Base-by-base conservation (phyloP, 148 eudicot genomes). In the Rhododendron ovatum region DNA sequence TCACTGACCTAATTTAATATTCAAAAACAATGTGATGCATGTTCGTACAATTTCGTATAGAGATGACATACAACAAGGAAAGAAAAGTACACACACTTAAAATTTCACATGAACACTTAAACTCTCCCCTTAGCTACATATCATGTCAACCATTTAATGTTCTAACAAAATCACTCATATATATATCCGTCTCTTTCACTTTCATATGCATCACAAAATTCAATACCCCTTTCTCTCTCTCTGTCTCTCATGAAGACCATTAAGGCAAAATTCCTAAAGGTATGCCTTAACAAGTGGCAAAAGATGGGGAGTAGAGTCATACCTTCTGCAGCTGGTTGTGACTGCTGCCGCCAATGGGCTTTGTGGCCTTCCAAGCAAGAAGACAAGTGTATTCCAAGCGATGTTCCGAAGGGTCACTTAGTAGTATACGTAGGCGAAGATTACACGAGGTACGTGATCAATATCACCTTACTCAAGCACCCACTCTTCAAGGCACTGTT, bases 371-470 rank as follows among this genome's bases (percentile, higher is more conserved):
- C 77, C 39, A 71, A 12, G 48, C 81, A 85, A 53, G 86, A 88
- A 43, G 83, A 90, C 51, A 79, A 85, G 82, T 33, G 45, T 24
- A 93, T 94, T 43, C 99, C 99, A 0, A 91, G 90, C 83, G 98
- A 95, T 82, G 99, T 96, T 48, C 99, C 99, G 0, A 95, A 91
- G 90, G 99, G 99, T 71, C 99, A 96, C 83, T 78, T 92, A 94
- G 99, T 92, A 45, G 95, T 96, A 7, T 96, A 96, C 75, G 94
- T 96, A 8, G 99, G 99, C 0, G 86, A 93, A 85, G 86, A 90
- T 74, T 91, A 88, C 47, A 91, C 86, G 89, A 95, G 99, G 87
- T 92, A 87, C 83, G 97, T 95, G 37, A 92, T 96, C 89, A 95
- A 91, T 30, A 92, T 95, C 63, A 85, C 86, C 55, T 69, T 96